Conservation (phyloP, 1,284 basidiomycete genomes). For the Fistulina hepatica region DNA sequence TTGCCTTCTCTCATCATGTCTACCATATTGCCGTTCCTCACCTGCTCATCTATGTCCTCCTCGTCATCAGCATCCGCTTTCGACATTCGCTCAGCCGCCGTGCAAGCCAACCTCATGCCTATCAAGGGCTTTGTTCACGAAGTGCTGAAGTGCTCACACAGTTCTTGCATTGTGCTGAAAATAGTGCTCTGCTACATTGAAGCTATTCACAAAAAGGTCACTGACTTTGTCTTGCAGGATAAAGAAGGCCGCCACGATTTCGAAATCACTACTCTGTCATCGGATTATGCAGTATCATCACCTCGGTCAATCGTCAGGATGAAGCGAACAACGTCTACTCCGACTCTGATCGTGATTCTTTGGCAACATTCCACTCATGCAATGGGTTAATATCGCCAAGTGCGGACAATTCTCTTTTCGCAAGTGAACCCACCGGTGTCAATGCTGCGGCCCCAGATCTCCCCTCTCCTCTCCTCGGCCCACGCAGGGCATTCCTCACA, state of each 20-base stretch:
- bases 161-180: conserved; percentile 64
- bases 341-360: conserved; percentile 30
- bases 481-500: conserved; percentile 79
- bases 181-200: conserved; percentile 72
- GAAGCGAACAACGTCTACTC: conserved; percentile 22
- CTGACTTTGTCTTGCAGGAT: conserved; percentile 43
- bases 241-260: conserved; percentile 36
- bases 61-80: conserved; percentile 2
- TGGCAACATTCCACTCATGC: too few species aligned
- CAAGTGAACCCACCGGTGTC: background rate
- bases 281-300: conserved; percentile 30
- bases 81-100: conserved; percentile 4
- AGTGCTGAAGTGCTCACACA: conserved; percentile 63
- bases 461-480: conserved; percentile 78
- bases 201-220: conserved; percentile 55
- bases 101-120: conserved; percentile 35
- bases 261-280: conserved; percentile 29
- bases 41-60: conserved; percentile 13
- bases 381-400: too few species aligned
- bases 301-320: background rate
- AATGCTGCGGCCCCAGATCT: background rate
- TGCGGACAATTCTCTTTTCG: conserved; percentile 6
- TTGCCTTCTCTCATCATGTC: conserved; percentile 38
- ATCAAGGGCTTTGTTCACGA: conserved; percentile 68
- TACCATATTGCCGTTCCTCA: conserved; percentile 26